phyloP scores from a whole-genome alignment of 176 grass and related monocot species.

The Oryza australiensis region DNA sequence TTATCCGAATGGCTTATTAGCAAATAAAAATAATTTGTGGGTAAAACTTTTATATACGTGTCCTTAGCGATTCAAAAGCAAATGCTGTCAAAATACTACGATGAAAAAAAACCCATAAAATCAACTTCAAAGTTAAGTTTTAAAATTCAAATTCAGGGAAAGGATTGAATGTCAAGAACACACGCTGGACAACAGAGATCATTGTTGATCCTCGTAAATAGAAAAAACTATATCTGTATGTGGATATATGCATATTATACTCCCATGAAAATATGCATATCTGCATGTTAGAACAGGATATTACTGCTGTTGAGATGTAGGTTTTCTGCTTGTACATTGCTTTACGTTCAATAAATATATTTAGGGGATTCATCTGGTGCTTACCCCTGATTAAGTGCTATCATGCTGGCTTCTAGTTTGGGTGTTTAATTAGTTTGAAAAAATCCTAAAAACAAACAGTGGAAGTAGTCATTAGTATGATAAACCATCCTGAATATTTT shows the following conservation, averaged over 20 bases:
- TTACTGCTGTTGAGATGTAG: constrained; percentile 3
- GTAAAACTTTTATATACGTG: too few relatives aligned
- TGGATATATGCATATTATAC: background rate
- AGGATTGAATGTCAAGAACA: background rate
- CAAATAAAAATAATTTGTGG: too few relatives aligned
- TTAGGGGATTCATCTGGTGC: background rate
- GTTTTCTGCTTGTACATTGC: constrained; percentile 7
- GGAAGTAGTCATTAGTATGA: background rate
- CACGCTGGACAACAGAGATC: constrained; percentile 2
- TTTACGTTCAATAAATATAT: constrained; percentile 8
- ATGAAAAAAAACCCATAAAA: too few relatives aligned
- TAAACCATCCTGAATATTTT: background rate
- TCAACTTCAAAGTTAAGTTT: too few relatives aligned
- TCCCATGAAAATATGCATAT: background rate
- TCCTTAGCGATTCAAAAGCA: too few relatives aligned
- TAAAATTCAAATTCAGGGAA: background rate
- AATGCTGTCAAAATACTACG: too few relatives aligned
- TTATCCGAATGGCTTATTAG: too few relatives aligned
- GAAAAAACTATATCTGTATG: constrained; percentile 8
- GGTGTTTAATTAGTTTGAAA: background rate
- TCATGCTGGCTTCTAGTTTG: background rate
- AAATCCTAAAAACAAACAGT: background rate
- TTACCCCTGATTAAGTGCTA: background rate
- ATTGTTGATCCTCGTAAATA: constrained; percentile 2
- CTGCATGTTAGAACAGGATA: background rate